Evolutionary conservation across 1,139 yeast species (phyloP), one percentile per base, ranked within the genome.

Genomic region (Lodderomyces metapsilosis): DNA sequence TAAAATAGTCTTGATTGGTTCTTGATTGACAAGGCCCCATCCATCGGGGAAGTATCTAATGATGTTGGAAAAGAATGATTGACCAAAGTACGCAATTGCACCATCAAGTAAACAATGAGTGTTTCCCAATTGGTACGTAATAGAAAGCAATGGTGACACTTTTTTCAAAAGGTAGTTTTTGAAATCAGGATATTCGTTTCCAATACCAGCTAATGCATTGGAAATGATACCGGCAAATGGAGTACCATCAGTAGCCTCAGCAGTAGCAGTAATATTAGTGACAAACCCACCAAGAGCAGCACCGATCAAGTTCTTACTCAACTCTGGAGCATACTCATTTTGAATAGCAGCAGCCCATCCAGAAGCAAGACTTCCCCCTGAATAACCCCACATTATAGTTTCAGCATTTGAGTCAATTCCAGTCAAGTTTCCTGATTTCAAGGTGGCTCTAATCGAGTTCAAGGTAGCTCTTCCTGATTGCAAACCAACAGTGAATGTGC

Each of bases 331-430:
- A 42, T 65, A 66, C 1, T 43, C 39, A 2, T 67, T 63, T 38
- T 60, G 64, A 27, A 67, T 46, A 10, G 62, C 53, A 1, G 70
- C 61, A 5, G 70, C 71, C 73, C 73, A 68, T 1, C 61, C 60
- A 4, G 64, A 48, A 2, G 74, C 68, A n/a, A 67, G 47, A 2
- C 68, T 52, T 1, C 74, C 74, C 18, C 74, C 75, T 6, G 71
- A 65, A 44, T 66, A 69, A 0, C 75, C 74, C 68, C 69, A 68
- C 30, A 63, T 18, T 1, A 55, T 58, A 1, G 60, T 53, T 36
- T 56, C 49, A 4, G 73, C 68, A 38, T 59, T 50, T 1, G 50
- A 10, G 9, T 51, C 41, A 30, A 68, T 44, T 3, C 69, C 68
- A 3, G 74, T 67, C 15, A 51, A 37, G 35, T 57, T 53, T 1